Percentiles rank a stretch among this genome's conserved stretches.
Conservation (phyloP, 1,284 basidiomycete species). For the Ganoderma sinense region DNA sequence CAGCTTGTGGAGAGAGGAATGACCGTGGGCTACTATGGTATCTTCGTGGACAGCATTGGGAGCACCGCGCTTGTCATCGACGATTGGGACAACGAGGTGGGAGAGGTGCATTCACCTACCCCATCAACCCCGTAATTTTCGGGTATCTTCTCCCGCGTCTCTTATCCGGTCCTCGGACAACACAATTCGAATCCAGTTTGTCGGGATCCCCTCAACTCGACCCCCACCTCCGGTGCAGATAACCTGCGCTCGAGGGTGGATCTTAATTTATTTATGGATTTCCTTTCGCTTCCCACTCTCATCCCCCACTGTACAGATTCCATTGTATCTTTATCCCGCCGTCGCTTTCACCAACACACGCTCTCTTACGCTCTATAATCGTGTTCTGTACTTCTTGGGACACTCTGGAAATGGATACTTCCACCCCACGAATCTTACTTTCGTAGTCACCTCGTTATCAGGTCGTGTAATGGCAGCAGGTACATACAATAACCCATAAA, state of each 20-base stretch:
- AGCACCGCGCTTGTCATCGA: slow-evolving; percentile 31
- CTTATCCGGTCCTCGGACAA: neutral
- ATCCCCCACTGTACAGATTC: neutral
- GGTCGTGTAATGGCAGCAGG: neutral
- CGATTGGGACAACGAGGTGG: slow-evolving; percentile 26
- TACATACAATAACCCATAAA: slow-evolving; percentile 8
- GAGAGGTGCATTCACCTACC: slow-evolving; percentile 6
- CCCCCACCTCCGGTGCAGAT: neutral
- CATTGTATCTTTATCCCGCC: neutral
- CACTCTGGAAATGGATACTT: neutral
- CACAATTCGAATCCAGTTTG: neutral
- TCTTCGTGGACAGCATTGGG: slow-evolving; percentile 28
- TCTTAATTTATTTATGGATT: neutral
- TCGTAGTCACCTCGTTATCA: neutral
- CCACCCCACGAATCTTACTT: neutral
- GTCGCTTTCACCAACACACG: neutral
- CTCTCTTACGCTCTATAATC: neutral
- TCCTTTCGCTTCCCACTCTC: neutral
- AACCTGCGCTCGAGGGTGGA: neutral
- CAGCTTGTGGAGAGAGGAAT: slow-evolving; percentile 29
- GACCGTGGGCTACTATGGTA: slow-evolving; percentile 27
- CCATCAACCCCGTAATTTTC: neutral
- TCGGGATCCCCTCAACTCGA: neutral
- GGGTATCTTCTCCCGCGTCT: neutral
- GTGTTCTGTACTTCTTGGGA: neutral